phyloP scores from a whole-genome alignment of 352 stramenopile species.

The Phytophthora litchii region DNA sequence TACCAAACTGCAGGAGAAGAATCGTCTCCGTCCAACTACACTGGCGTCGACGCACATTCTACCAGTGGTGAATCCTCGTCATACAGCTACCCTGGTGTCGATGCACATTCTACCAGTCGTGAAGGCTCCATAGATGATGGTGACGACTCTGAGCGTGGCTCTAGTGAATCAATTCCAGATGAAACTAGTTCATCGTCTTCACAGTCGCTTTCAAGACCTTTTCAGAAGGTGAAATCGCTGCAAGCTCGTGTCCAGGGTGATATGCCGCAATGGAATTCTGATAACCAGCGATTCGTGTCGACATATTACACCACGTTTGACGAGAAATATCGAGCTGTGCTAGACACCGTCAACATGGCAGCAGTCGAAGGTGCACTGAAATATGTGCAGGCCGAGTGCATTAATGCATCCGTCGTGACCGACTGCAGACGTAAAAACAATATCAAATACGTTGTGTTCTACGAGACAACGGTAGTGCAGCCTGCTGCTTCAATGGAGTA shows the following conservation, averaged over 20 bases:
- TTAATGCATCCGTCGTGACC: slow-evolving; percentile 46
- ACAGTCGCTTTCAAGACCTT: slow-evolving; percentile 11
- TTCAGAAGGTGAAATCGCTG: slow-evolving; percentile 49
- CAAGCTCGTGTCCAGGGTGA: slow-evolving; percentile 62
- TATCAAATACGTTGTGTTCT: slow-evolving; percentile 67
- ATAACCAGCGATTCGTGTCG: slow-evolving; percentile 42
- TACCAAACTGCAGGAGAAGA: slow-evolving; percentile 6
- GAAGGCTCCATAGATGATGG: background rate
- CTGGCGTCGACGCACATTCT: background rate
- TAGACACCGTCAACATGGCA: slow-evolving; percentile 62
- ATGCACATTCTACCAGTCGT: background rate
- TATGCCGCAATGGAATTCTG: slow-evolving; percentile 43
- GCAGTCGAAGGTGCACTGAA: slow-evolving; percentile 62
- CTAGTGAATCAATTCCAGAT: background rate
- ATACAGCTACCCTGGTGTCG: background rate
- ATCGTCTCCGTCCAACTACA: background rate
- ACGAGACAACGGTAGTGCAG: slow-evolving; percentile 63
- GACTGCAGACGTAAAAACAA: slow-evolving; percentile 63
- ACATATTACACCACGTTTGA: slow-evolving; percentile 50
- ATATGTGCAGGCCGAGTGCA: slow-evolving; percentile 68
- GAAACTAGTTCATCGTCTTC: slow-evolving; percentile 1
- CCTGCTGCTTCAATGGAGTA: slow-evolving; percentile 43
- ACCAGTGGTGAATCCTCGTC: background rate
- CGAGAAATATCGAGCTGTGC: slow-evolving; percentile 43
- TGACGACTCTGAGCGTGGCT: background rate